Base-by-base conservation (phyloP, 2,329 filamentous ascomycete genomes). In the Penicillium sp. region DNA sequence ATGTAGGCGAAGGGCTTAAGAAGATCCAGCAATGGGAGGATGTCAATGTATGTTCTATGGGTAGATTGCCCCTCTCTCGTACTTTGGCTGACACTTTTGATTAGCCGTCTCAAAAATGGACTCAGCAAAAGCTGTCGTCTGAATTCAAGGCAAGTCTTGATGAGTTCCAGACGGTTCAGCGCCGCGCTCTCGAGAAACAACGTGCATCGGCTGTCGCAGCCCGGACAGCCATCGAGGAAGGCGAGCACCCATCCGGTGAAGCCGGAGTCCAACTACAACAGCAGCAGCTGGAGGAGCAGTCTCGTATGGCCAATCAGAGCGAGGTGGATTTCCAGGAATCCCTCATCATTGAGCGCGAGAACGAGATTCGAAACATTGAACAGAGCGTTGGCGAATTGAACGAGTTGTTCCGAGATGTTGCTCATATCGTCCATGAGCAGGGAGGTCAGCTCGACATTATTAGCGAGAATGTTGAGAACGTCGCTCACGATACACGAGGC, bases 241-340 rank as follows among this genome's bases (percentile, higher is more conserved):
- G 67, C 2, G 70, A 69, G 34, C 66, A 67, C 5, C 59, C 70
- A 35, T 61, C 63, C 34, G 73, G 62, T 20, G 73, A 67, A 25
- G 78, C 69, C 55, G 76, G 79, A 45, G 78, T 76, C 56, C 82
- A 83, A 50, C 84, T 86, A 63, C 83, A 86, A 48, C 83, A 87
- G 64, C 88, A 90, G 71, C 84, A 90, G 68, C 84, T 92, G 64
- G 81, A 94, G 69, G 88, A 95, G 67, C 86, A 93, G 67, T 82
- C 90, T 12, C 90, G 91, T 57, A 83, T 98, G 8, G 95, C 93
- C 1, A 86, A 91, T 31, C 95, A 99, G 75, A 89, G 92, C 68
- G 96, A 99, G 73, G 95, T 99, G 45, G 94, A 99, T 74, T 99
- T 97, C 80, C 95, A 99, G 73, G 95, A 99, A 68, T 88, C 90